Evolutionary conservation across 139 green algal species (phyloP), one percentile per base, ranked within the genome.

Genomic region (Haematococcus lacustris): DNA sequence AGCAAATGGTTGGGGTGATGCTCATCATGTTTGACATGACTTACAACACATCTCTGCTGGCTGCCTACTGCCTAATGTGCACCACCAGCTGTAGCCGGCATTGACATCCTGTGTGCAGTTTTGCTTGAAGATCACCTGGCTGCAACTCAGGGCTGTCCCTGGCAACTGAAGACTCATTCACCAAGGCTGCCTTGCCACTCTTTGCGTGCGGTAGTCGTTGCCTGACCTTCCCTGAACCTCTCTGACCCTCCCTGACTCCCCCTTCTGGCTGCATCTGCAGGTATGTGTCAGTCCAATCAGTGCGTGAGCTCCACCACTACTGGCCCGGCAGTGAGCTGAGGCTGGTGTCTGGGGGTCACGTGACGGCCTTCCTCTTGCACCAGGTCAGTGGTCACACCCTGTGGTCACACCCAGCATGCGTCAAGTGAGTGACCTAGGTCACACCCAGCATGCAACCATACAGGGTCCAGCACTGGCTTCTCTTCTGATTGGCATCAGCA

Each of bases 361-460:
- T 96, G 2, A 85, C 76, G 33, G 85, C 85, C 32, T 95, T 93
- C 79, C 75, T 95, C 3, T 74, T 91, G 68, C 90, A 95, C 60
- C 86, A 92, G 73, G 38, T 66, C 2, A 2, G 67, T 47, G 3
- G 17, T 21, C 23, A 17, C 40, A 13, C 9, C 5, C 57, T 28
- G 43, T 53, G 43, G 43, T 17, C 17, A 28, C 43, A 53, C 43
- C 9, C 9, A 53, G 43, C 43, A n/a, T n/a, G 43, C 43, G 9
- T 17, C 17, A 17, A 28, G 43, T 53, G 43, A 9, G 43, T 53
- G 43, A 17, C 17, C 43, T 53, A 28, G 43, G 9, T 53, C 43
- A 28, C 43, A 53, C 43, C 9, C 43, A 53, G 43, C 43, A 53
- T 53, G 9, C 43, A 28, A 17, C 17, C 43, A 53, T 53, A 9